Evolutionary conservation across 78 protist species (phyloP).

Genomic region (Speleostelium caveatum): DNA sequence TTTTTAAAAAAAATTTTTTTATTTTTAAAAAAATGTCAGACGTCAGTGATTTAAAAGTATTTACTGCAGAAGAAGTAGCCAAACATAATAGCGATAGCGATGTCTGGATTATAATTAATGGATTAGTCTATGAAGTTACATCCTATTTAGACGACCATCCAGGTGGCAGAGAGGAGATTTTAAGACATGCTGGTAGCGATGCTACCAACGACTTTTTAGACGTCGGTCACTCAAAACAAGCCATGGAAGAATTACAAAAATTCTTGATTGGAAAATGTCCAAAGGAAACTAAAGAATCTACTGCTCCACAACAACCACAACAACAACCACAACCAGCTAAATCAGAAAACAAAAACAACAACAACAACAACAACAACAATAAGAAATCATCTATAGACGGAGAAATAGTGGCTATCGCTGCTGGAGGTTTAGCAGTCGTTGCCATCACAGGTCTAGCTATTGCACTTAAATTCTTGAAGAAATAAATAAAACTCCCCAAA

Average conservation of each 20-base stretch:
- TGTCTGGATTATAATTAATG: conserved; percentile 89
- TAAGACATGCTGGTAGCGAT: conserved; percentile 50
- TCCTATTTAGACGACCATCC: conserved; percentile 89
- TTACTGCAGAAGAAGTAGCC: conserved; percentile 73
- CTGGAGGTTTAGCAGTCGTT: neutral
- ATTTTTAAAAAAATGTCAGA: neutral
- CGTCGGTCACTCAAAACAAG: conserved; percentile 50
- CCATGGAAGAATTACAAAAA: conserved; percentile 31
- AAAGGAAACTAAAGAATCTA: conserved; percentile 1
- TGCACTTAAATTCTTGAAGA: neutral
- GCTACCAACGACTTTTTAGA: conserved; percentile 56
- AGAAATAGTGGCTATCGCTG: neutral
- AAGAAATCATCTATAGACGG: neutral
- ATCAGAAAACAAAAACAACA: neutral
- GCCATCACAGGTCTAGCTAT: neutral
- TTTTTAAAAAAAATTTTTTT: no score
- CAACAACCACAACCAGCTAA: neutral
- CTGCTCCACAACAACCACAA: neutral
- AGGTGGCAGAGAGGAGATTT: conserved; percentile 81
- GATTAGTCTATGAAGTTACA: conserved; percentile 88
- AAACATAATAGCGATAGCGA: conserved; percentile 82
- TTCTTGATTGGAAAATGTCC: conserved; percentile 50
- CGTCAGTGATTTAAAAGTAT: neutral
- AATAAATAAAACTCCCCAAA: neutral
- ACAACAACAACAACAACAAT: neutral